phyloP scores from a whole-genome alignment of 148 eudicot species.

The Agrostemma githago region DNA sequence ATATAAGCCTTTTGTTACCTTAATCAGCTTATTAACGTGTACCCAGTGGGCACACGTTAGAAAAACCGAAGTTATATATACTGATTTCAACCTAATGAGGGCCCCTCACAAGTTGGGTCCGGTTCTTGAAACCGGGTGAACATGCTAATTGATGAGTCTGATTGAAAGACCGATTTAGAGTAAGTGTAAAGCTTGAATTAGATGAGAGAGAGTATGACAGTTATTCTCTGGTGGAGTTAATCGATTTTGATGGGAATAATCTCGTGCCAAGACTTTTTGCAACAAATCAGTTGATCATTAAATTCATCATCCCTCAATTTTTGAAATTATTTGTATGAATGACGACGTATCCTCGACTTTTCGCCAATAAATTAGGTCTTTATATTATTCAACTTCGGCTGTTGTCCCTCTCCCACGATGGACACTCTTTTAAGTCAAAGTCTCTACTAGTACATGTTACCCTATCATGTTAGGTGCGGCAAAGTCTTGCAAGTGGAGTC shows the following conservation, averaged over 20 bases:
- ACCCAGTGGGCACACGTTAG: too few species aligned
- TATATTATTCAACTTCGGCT: constrained; percentile 18
- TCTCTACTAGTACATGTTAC: background rate
- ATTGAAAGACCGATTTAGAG: too few species aligned
- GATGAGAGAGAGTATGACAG: background rate
- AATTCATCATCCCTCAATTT: background rate
- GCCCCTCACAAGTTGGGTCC: too few species aligned
- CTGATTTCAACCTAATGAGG: too few species aligned
- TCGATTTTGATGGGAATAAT: background rate
- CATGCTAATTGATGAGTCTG: too few species aligned
- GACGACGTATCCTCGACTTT: constrained; percentile 6
- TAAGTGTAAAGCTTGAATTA: too few species aligned
- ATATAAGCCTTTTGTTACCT: too few species aligned
- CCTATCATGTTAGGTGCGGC: too few species aligned
- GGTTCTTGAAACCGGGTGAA: too few species aligned
- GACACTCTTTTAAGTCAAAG: background rate
- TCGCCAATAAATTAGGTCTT: constrained; percentile 1
- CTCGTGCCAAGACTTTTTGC: constrained; percentile 18
- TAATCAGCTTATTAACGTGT: too few species aligned
- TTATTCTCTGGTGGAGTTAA: background rate
- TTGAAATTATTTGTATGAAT: background rate
- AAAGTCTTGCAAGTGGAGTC: too few species aligned
- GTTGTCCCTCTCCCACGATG: background rate
- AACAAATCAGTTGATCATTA: background rate
- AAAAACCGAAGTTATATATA: too few species aligned